Evolutionary conservation across 805 yeast genomes (phyloP).

Genomic region (Sugiyamaella qingdaonensis): DNA sequence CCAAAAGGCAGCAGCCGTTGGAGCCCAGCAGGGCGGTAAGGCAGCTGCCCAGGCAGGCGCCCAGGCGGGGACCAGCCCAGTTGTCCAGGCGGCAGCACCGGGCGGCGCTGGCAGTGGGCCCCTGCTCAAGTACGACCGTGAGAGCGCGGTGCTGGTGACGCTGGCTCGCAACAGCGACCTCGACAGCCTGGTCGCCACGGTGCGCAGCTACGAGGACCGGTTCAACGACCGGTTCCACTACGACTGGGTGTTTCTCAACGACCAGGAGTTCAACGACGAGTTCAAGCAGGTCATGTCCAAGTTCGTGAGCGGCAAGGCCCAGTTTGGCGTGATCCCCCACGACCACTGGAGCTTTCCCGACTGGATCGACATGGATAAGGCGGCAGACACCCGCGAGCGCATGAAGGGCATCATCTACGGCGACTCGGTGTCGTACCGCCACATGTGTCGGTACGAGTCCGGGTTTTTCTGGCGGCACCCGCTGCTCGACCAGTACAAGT

Average conservation of each 20-base stretch:
- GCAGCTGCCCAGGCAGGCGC: background rate
- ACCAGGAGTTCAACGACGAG: constrained; percentile 65
- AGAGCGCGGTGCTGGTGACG: constrained; percentile 45
- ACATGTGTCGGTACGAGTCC: constrained; percentile 84
- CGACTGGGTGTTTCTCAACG: constrained; percentile 91
- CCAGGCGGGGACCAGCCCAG: background rate
- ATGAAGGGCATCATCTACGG: constrained; percentile 73
- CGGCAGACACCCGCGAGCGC: constrained; percentile 54
- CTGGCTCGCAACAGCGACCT: constrained; percentile 68
- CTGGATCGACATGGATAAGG: constrained; percentile 69
- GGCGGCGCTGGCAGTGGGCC: background rate
- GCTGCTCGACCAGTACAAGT: constrained; percentile 62
- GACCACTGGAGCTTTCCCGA: constrained; percentile 87
- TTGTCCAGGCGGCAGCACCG: background rate
- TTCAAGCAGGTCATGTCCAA: constrained; percentile 53
- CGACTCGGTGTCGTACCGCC: constrained; percentile 68
- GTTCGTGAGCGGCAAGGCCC: constrained; percentile 61
- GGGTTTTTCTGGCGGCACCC: constrained; percentile 79
- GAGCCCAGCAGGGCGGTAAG: background rate
- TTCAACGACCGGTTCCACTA: constrained; percentile 72
- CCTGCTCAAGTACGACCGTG: constrained; percentile 19
- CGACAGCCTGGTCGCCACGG: constrained; percentile 52
- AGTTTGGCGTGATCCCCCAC: constrained; percentile 66
- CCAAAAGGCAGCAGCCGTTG: background rate
- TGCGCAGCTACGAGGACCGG: constrained; percentile 68